Conservation (phyloP, 2,329 filamentous ascomycete species). For the Alternaria conjuncta region DNA sequence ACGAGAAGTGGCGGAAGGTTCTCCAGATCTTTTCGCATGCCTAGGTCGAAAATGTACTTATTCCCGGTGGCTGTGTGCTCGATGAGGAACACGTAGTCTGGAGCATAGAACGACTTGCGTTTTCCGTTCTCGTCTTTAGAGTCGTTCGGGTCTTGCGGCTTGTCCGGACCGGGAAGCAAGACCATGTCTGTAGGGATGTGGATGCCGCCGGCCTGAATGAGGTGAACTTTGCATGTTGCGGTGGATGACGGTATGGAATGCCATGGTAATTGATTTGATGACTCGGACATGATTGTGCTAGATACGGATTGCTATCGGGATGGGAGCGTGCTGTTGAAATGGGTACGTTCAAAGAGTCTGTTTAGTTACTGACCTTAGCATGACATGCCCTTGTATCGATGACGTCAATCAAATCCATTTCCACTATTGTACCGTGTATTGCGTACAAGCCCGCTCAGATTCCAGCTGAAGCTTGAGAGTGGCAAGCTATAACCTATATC, state of each 20-base stretch:
- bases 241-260: slow-evolving; percentile 31
- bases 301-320: not conserved
- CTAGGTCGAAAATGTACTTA: slow-evolving; percentile 61
- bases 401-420: not conserved
- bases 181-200: slow-evolving; percentile 56
- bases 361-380: not conserved
- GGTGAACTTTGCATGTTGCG: slow-evolving; percentile 38
- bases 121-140: slow-evolving; percentile 41
- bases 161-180: slow-evolving; percentile 53
- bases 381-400: not conserved
- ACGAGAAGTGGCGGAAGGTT: slow-evolving; percentile 49
- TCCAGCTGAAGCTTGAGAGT: not conserved
- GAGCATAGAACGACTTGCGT: slow-evolving; percentile 28
- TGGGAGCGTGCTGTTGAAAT: not conserved
- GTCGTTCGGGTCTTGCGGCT: slow-evolving; percentile 49
- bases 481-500: not conserved
- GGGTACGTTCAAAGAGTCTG: not conserved
- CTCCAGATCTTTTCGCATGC: slow-evolving; percentile 56
- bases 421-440: not conserved
- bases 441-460: not conserved
- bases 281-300: not conserved
- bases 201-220: slow-evolving; percentile 49
- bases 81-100: slow-evolving; percentile 43
- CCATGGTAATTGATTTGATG: slow-evolving; percentile 24
- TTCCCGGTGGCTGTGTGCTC: slow-evolving; percentile 37